Evolutionary conservation across 2,329 filamentous ascomycete genomes (phyloP), one percentile per base, ranked within the genome.

Genomic region (Polychaeton citri): DNA sequence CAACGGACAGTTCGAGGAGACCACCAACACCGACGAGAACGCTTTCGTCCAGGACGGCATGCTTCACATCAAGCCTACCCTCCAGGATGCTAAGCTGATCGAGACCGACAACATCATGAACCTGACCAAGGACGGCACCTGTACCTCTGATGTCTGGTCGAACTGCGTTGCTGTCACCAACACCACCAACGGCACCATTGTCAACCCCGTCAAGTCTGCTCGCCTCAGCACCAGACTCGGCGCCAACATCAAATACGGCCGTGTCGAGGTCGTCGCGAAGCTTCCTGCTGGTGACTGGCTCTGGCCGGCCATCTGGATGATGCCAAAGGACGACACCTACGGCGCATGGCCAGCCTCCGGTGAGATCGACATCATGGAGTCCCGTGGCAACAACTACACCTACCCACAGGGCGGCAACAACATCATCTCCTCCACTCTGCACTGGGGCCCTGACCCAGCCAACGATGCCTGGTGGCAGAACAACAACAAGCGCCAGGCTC

Each of bases 261-360:
- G 81, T 30, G 71, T 92, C 35, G 81, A 92, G 54, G 82, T 92
- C 4, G 76, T 71, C 2, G 84, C 84, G 18, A 79, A 79, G 59
- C 62, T 90, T 19, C 82, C 84, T 4, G 58, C 65, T 33, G 84
- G 84, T 36, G 83, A 90, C 61, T 90, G 84, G 84, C 69, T 92
- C 8, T 90, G 84, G 84, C 84, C 84, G 2, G 82, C 82, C n/a
- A 88, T 92, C 50, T 87, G 81, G 81, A 82, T 92, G 80, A 66
- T 90, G 65, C 84, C 84, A 1, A 74, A 74, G 32, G 66, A 78
- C 30, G 68, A 76, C 36, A 76, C 65, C 0, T 92, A 90, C 54
- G 84, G 84, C 1, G 50, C 68, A 1, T 92, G 84, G 84, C 84
- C 84, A 1, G 61, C 65, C 6, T 86, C 81, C 6, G 84, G 84